Percentiles rank a stretch among this genome's conserved stretches.
These are phyloP conservation scores for Martiniozyma abietophila DNA, from an alignment of 805 yeast genomes.

Conservation along the genomic window DNA sequence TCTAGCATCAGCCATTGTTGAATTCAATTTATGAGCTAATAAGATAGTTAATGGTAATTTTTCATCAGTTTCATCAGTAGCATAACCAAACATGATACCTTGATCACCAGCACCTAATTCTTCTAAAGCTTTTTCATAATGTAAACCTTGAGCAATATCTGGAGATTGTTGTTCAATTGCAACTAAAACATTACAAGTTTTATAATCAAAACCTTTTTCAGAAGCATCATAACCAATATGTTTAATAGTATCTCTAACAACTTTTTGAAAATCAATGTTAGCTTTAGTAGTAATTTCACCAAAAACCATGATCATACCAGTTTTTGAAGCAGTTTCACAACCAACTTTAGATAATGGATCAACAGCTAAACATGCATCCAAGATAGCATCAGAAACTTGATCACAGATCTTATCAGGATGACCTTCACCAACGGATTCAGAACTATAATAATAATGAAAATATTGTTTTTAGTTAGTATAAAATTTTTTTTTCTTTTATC, in stretches of 20 bases:
- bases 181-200: conserved; percentile 97
- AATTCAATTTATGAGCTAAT: conserved; percentile 92
- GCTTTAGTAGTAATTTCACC: conserved; percentile 99
- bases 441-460: conserved; percentile 50
- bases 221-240: conserved; percentile 96
- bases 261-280: conserved; percentile 88
- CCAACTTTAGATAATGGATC: conserved; percentile 99
- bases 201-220: conserved; percentile 96
- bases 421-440: conserved; percentile 91
- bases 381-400: conserved; percentile 96
- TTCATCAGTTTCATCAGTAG: conserved; percentile 98
- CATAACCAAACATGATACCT: conserved; percentile 99
- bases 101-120: conserved; percentile 99
- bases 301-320: conserved; percentile 98
- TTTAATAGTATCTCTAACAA: conserved; percentile 96
- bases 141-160: conserved; percentile 99
- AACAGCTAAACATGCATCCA: conserved; percentile 91
- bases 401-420: conserved; percentile 97
- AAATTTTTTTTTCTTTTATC: too few species aligned
- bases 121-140: conserved; percentile 90
- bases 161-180: conserved; percentile 99
- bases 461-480: too few species aligned
- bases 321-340: conserved; percentile 98
- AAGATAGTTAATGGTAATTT: conserved; percentile 90
- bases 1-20: conserved; percentile 95